These are phyloP conservation scores for Beauveria sp. DNA, from an alignment of 2,329 filamentous ascomycete genomes.

Conservation along the genomic window DNA sequence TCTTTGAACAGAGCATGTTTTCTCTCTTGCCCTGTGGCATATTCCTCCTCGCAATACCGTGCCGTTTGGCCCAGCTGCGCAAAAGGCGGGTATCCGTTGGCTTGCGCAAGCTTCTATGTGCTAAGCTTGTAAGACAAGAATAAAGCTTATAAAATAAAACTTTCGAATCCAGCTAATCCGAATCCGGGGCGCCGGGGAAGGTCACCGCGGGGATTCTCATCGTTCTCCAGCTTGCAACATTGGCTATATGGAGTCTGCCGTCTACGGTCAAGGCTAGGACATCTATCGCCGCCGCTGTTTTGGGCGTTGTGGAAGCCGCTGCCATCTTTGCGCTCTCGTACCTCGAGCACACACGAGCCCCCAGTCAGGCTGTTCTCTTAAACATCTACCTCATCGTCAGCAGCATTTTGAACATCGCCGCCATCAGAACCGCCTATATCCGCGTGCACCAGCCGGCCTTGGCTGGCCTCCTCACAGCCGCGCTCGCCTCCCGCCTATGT, in stretches of 20 bases:
- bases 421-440: constrained; percentile 26
- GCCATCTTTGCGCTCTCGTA: constrained; percentile 23
- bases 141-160: not conserved
- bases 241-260: constrained; percentile 20
- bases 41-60: constrained; percentile 18
- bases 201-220: not conserved
- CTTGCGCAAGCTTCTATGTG: not conserved
- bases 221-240: constrained; percentile 18
- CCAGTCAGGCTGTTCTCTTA: constrained; percentile 25
- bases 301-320: constrained; percentile 22
- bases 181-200: not conserved
- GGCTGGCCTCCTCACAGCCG: constrained; percentile 20
- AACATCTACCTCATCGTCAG: constrained; percentile 24
- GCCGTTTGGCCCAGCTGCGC: constrained; percentile 12
- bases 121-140: constrained; percentile 1
- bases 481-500: constrained; percentile 19
- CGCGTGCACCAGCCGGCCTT: constrained; percentile 18
- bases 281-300: constrained; percentile 21
- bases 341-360: constrained; percentile 24
- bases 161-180: not conserved
- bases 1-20: constrained; percentile 24
- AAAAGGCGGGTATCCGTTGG: not conserved
- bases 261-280: constrained; percentile 17
- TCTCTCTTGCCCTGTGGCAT: constrained; percentile 20
- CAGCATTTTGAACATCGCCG: constrained; percentile 25